Percentiles rank a stretch among this genome's conserved stretches.
Conservation (phyloP, 2,329 filamentous ascomycete genomes). For the Beauveria sp. region DNA sequence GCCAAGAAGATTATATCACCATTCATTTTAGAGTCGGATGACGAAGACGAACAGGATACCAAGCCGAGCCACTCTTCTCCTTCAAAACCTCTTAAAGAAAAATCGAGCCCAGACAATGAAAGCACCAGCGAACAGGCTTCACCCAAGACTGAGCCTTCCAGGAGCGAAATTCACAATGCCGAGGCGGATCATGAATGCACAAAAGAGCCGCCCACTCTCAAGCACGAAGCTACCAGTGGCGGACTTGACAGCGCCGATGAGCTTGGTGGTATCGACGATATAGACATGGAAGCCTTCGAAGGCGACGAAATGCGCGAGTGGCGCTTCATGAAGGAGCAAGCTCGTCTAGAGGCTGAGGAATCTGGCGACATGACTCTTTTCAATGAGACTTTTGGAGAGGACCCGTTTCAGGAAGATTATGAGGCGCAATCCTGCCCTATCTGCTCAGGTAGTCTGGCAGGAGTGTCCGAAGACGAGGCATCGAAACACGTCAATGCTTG, state of each 20-base stretch:
- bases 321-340: constrained; percentile 70
- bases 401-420: constrained; percentile 24
- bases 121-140: neutral
- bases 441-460: constrained; percentile 58
- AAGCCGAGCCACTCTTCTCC: neutral
- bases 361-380: constrained; percentile 30
- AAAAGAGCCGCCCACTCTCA: neutral
- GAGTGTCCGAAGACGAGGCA: constrained; percentile 56
- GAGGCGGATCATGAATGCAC: neutral
- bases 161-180: neutral
- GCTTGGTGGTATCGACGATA: constrained; percentile 44
- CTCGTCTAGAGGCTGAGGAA: constrained; percentile 54
- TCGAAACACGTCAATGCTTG: constrained; percentile 88
- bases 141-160: neutral
- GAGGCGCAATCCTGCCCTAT: constrained; percentile 59
- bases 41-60: constrained; percentile 29
- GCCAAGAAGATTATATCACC: constrained; percentile 33
- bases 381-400: constrained; percentile 27
- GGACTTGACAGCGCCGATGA: constrained; percentile 29
- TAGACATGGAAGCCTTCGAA: constrained; percentile 41
- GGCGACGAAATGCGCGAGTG: constrained; percentile 61
- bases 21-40: constrained; percentile 65
- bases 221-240: constrained; percentile 10
- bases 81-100: neutral
- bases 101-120: neutral